Conservation (phyloP, 73 alveolate genomes). For the Paramecium sexaurelia region DNA sequence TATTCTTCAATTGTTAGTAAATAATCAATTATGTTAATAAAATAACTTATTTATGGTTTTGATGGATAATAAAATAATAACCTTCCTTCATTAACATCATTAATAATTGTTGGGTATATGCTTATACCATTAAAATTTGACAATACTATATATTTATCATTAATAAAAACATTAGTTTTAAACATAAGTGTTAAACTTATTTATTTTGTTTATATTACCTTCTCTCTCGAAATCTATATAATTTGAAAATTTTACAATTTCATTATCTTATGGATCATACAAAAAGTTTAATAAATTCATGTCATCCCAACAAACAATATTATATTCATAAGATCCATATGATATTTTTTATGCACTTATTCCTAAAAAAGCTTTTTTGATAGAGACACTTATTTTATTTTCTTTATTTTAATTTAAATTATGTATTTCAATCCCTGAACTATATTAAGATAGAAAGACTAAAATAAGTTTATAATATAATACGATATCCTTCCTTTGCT, state of each 20-base stretch:
- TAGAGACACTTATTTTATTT: not conserved
- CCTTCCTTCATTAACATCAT: conserved; percentile 10
- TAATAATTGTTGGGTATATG: not conserved
- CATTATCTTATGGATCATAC: not conserved
- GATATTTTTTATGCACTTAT: not conserved
- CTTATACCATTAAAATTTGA: not conserved
- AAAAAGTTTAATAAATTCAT: not conserved
- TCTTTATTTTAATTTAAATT: not conserved
- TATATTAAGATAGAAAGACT: not conserved
- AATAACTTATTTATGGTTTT: not conserved
- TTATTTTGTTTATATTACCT: not conserved
- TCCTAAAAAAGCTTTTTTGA: not conserved
- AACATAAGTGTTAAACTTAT: not conserved
- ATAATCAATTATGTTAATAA: not conserved
- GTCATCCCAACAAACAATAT: not conserved
- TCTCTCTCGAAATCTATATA: not conserved
- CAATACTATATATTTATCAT: not conserved
- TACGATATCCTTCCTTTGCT: not conserved
- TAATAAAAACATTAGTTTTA: not conserved
- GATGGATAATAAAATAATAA: not conserved
- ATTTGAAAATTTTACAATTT: not conserved
- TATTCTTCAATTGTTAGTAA: not conserved
- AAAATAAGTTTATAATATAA: not conserved
- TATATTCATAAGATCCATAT: not conserved
- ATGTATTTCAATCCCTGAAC: not conserved